Conservation (phyloP, 2,329 filamentous ascomycete species). For the Fusarium brachygibbosum region DNA sequence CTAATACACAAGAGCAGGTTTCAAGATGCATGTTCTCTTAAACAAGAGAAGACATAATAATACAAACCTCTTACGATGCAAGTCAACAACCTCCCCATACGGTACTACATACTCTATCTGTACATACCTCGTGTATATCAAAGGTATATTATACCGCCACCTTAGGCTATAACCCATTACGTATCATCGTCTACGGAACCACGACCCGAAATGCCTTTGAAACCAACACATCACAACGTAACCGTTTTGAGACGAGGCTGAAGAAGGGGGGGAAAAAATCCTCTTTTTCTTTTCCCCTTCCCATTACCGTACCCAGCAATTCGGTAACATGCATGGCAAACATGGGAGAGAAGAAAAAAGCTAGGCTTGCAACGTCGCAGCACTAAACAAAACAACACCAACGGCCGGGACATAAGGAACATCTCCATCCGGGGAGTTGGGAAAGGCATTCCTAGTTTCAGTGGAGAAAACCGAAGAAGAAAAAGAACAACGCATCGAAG, state of each 20-base stretch:
- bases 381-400: constrained; percentile 21
- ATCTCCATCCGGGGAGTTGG: constrained; percentile 22
- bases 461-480: constrained; percentile 2
- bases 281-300: background rate
- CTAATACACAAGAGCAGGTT: constrained; percentile 1
- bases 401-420: constrained; percentile 4
- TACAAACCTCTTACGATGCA: background rate
- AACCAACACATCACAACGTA: constrained; percentile 8
- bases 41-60: background rate
- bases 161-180: constrained; percentile 13
- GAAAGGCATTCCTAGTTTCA: constrained; percentile 8
- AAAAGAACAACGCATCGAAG: constrained; percentile 16
- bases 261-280: background rate
- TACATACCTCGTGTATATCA: constrained; percentile 9
- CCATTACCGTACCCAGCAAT: constrained; percentile 31
- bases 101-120: background rate
- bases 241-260: constrained; percentile 29
- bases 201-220: constrained; percentile 9
- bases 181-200: constrained; percentile 10
- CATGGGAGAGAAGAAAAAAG: background rate
- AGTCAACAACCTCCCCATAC: background rate
- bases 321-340: constrained; percentile 21
- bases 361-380: constrained; percentile 31
- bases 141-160: constrained; percentile 1
- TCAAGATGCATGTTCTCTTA: constrained; percentile 9